These are phyloP conservation scores for Phytophthora hibernalis DNA, from an alignment of 352 stramenopile species.

Conservation along the genomic window DNA sequence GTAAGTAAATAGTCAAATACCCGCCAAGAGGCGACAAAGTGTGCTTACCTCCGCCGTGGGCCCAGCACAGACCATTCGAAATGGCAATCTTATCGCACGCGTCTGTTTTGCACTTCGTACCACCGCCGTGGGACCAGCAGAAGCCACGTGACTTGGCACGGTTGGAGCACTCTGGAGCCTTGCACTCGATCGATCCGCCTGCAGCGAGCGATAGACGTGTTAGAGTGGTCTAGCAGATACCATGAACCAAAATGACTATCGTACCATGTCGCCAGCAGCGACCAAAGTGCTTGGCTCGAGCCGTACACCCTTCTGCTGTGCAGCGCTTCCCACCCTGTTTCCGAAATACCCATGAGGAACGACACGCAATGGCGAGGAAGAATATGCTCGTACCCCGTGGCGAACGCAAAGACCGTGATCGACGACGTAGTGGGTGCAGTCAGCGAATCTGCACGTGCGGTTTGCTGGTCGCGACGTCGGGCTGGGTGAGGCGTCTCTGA, in stretches of 20 bases:
- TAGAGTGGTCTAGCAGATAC: neutral
- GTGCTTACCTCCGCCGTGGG: conserved; percentile 64
- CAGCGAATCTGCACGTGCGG: conserved; percentile 64
- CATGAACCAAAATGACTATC: neutral
- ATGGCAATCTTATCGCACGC: conserved; percentile 80
- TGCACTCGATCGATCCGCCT: conserved; percentile 72
- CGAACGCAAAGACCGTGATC: conserved; percentile 71
- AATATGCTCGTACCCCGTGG: conserved; percentile 50
- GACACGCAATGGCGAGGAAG: neutral
- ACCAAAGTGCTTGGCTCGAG: conserved; percentile 69
- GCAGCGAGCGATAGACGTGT: neutral
- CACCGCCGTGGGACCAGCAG: conserved; percentile 84
- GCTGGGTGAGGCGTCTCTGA: conserved; percentile 7
- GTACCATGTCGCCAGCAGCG: conserved; percentile 73
- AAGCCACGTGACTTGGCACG: conserved; percentile 79
- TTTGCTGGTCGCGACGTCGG: conserved; percentile 41
- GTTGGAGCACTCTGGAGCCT: conserved; percentile 66
- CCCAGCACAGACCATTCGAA: conserved; percentile 76
- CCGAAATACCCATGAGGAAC: neutral
- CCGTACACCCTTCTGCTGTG: conserved; percentile 56
- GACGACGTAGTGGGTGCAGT: conserved; percentile 75
- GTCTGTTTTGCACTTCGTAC: conserved; percentile 69
- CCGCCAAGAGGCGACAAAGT: neutral
- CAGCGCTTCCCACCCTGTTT: conserved; percentile 69
- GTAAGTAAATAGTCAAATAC: neutral